Conservation (phyloP, 139 green algal species). For the Nannochloris sp. region DNA sequence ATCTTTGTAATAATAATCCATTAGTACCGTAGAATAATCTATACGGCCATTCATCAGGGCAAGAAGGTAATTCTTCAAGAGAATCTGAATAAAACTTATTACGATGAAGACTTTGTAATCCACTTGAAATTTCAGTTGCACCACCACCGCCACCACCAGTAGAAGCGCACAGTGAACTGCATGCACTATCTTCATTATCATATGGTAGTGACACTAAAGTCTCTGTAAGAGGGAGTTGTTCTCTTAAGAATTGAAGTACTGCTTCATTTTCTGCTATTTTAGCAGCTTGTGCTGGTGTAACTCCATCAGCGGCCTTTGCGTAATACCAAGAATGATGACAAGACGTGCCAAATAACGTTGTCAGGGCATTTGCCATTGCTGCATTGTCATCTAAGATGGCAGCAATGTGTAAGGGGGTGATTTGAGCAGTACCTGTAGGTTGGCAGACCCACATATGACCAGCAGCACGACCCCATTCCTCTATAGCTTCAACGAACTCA, state of each 20-base stretch:
- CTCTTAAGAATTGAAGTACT: background rate
- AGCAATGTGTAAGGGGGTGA: background rate
- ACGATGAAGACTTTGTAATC: too few relatives aligned
- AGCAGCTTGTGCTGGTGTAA: background rate
- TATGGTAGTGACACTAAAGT: too few relatives aligned
- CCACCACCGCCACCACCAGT: too few relatives aligned
- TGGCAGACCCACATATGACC: background rate
- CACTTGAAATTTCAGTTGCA: too few relatives aligned
- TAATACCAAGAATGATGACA: background rate
- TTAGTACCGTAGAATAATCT: too few relatives aligned
- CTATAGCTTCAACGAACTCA: background rate
- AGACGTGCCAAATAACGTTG: background rate
- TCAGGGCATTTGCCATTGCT: conserved; percentile 10
- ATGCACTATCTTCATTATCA: too few relatives aligned
- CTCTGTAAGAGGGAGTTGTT: background rate
- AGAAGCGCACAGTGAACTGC: too few relatives aligned
- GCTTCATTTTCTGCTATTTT: background rate
- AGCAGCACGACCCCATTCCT: background rate
- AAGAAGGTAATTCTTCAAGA: too few relatives aligned
- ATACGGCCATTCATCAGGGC: too few relatives aligned
- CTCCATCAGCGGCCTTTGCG: background rate
- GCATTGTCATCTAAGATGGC: conserved; percentile 2
- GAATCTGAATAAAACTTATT: too few relatives aligned
- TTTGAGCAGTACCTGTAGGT: background rate
- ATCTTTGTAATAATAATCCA: too few relatives aligned